A percentile compares a stretch with the other conserved stretches of the same genome.
Conservation (phyloP, 1,284 basidiomycete genomes). For the Ceratobasidium sp. region DNA sequence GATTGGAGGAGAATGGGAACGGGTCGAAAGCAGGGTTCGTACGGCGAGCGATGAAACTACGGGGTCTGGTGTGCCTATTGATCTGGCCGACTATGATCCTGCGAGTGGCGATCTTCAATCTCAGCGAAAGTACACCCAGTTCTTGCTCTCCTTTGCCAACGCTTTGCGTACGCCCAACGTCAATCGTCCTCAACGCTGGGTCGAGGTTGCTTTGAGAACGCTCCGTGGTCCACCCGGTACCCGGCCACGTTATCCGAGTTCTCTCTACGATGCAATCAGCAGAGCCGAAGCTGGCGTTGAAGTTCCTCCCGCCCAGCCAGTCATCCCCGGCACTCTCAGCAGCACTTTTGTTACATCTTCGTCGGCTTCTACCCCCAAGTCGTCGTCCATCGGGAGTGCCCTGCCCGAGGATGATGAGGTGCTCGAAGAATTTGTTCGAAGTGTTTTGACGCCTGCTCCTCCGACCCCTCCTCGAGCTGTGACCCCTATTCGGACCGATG, state of each 20-base stretch:
- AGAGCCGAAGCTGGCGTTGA: conserved; percentile 8
- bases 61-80: conserved; percentile 6
- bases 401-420: conserved; percentile 37
- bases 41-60: conserved; percentile 10
- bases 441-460: background rate
- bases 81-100: background rate
- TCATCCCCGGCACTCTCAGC: conserved; percentile 1
- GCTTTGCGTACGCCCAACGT: conserved; percentile 5
- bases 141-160: conserved; percentile 13
- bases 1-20: conserved; percentile 34
- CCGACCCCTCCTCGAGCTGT: background rate
- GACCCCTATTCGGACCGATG: conserved; percentile 3
- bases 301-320: background rate
- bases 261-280: conserved; percentile 16
- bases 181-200: conserved; percentile 13
- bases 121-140: conserved; percentile 24
- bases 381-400: conserved; percentile 44
- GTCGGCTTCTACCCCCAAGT: conserved; percentile 40
- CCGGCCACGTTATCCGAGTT: conserved; percentile 1
- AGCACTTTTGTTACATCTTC: conserved; percentile 28
- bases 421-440: conserved; percentile 16
- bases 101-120: background rate
- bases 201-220: conserved; percentile 7
- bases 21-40: background rate
- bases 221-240: background rate